Percentiles rank a stretch among this genome's conserved stretches.
phyloP scores from a whole-genome alignment of 805 yeast species.

The Limtongia smithiae region DNA sequence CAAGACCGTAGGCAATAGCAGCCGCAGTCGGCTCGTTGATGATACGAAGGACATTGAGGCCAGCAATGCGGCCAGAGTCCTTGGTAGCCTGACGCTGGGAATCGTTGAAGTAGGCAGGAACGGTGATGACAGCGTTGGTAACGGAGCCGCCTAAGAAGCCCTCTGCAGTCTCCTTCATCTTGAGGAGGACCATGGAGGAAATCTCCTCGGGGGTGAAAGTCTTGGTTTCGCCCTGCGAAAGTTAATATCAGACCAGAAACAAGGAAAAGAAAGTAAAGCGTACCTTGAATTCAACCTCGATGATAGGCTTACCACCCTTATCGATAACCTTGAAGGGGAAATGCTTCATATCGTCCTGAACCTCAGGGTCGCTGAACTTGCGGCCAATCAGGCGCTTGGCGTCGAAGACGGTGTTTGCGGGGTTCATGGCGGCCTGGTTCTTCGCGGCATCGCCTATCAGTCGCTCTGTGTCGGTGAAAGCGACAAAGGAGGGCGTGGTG shows the following conservation, averaged over 20 bases:
- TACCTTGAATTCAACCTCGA: constrained; percentile 73
- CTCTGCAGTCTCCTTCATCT: constrained; percentile 95
- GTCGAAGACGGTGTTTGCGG: constrained; percentile 87
- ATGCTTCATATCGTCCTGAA: constrained; percentile 75
- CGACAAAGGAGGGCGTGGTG: constrained; percentile 95
- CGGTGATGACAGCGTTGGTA: constrained; percentile 90
- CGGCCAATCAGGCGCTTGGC: constrained; percentile 93
- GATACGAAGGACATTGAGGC: constrained; percentile 89
- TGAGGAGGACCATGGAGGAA: constrained; percentile 84
- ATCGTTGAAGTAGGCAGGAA: constrained; percentile 96
- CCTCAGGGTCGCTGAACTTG: constrained; percentile 74
- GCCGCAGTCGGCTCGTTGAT: constrained; percentile 98
- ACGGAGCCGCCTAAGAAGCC: constrained; percentile 79
- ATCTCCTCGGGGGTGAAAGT: constrained; percentile 90
- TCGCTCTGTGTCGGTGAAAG: constrained; percentile 93
- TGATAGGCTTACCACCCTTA: constrained; percentile 79
- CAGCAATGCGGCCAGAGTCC: constrained; percentile 96
- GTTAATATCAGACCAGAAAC: too few species aligned
- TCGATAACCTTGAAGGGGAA: constrained; percentile 81
- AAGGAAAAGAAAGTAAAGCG: too few species aligned
- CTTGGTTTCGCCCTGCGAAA: constrained; percentile 63
- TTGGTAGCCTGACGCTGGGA: constrained; percentile 98
- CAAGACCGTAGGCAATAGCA: constrained; percentile 96
- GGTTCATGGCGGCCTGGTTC: constrained; percentile 98
- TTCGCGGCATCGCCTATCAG: constrained; percentile 97